Conservation (phyloP, 371 early-diverging fungal species). For the Mucor irregularis region DNA sequence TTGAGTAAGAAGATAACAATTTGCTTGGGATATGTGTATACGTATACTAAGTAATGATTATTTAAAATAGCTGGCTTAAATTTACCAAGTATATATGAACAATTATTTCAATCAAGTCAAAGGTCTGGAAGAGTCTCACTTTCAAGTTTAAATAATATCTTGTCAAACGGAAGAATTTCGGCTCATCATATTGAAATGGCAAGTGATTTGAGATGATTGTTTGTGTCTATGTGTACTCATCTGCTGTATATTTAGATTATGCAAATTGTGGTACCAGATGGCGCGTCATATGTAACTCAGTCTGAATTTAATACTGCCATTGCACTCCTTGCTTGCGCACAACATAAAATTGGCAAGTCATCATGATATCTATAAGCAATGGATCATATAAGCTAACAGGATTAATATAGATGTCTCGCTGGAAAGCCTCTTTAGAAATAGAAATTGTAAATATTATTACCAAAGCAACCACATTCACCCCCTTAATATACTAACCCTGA, state of each 20-base stretch:
- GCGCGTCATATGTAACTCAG: conserved; percentile 53
- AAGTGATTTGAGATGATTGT: conserved; percentile 3
- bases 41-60: background rate
- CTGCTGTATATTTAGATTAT: conserved; percentile 28
- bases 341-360: conserved; percentile 67
- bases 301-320: conserved; percentile 68
- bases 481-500: background rate
- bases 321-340: conserved; percentile 69
- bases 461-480: background rate
- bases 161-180: conserved; percentile 46
- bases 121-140: conserved; percentile 49
- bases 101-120: conserved; percentile 48
- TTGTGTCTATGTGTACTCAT: background rate
- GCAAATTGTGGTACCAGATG: conserved; percentile 47
- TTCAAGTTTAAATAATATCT: conserved; percentile 43
- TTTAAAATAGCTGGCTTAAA: conserved; percentile 37
- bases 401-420: conserved; percentile 31
- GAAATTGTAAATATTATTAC: conserved; percentile 24
- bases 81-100: conserved; percentile 48
- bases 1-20: conserved; percentile 15
- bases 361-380: too few relatives aligned
- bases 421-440: conserved; percentile 25
- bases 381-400: background rate
- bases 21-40: background rate
- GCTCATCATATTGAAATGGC: conserved; percentile 51